phyloP scores from a whole-genome alignment of 2,329 filamentous ascomycete genomes.

The Neobulgaria alba region DNA sequence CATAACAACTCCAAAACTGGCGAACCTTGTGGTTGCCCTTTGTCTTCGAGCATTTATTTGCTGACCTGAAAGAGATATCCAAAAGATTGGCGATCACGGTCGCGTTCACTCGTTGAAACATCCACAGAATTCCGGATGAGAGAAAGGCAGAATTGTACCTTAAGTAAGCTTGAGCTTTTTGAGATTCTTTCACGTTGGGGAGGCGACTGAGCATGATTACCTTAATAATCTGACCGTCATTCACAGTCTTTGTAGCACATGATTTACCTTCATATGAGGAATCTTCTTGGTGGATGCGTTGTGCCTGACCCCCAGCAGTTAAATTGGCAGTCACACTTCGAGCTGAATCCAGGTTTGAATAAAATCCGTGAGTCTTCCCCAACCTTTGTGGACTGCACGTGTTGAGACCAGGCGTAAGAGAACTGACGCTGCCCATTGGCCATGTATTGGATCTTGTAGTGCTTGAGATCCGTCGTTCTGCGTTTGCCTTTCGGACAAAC shows the following conservation, averaged over 20 bases:
- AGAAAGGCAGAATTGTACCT: neutral
- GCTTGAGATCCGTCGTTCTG: too few relatives aligned
- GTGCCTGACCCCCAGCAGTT: neutral
- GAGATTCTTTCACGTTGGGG: neutral
- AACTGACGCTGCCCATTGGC: neutral
- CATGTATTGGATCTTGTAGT: neutral
- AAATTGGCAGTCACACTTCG: neutral
- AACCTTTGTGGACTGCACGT: neutral
- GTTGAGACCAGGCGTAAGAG: neutral
- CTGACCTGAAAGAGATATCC: neutral
- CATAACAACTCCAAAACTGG: neutral
- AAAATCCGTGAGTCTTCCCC: too few relatives aligned
- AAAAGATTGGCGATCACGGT: neutral
- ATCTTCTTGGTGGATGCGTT: neutral
- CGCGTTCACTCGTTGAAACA: neutral
- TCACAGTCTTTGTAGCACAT: neutral
- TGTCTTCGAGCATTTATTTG: neutral
- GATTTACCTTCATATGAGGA: neutral
- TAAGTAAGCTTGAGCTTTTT: neutral
- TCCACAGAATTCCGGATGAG: neutral
- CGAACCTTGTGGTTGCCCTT: neutral
- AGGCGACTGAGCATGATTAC: neutral
- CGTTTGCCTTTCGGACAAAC: too few relatives aligned
- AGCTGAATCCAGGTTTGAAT: neutral
- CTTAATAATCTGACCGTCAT: neutral